These are phyloP conservation scores for Pleoardoris graminearum DNA, from an alignment of 2,329 filamentous ascomycete species.

Conservation along the genomic window DNA sequence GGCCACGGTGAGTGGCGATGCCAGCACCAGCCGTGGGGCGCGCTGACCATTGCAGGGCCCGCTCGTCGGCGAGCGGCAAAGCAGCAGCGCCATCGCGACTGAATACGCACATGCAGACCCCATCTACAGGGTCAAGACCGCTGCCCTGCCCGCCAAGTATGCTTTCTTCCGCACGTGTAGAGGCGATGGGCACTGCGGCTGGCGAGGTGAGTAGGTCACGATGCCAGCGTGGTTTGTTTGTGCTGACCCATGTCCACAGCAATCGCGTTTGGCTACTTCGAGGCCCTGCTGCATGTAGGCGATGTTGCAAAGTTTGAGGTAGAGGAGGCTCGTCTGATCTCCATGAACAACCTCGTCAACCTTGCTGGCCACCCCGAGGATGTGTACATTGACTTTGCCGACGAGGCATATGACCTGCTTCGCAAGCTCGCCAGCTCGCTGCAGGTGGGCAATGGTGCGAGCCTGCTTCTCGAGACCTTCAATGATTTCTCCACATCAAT, in stretches of 20 bases:
- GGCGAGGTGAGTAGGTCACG: conserved; percentile 76
- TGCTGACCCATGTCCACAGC: conserved; percentile 59
- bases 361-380: conserved; percentile 69
- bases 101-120: conserved; percentile 90
- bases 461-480: conserved; percentile 67
- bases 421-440: conserved; percentile 64
- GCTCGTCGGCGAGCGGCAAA: conserved; percentile 75
- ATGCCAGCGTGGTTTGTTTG: conserved; percentile 7
- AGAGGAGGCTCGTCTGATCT: conserved; percentile 73
- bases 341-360: conserved; percentile 70
- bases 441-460: conserved; percentile 53
- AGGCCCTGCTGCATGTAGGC: conserved; percentile 72
- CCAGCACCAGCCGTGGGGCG: conserved; percentile 18
- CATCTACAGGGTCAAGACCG: conserved; percentile 82
- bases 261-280: conserved; percentile 90
- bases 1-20: conserved; percentile 53
- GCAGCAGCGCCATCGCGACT: conserved; percentile 75
- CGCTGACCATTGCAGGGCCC: conserved; percentile 65
- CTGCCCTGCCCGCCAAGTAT: conserved; percentile 79
- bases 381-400: conserved; percentile 81
- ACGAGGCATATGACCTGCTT: conserved; percentile 72
- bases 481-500: conserved; percentile 71
- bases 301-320: conserved; percentile 67
- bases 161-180: conserved; percentile 84
- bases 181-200: conserved; percentile 95